phyloP scores from a whole-genome alignment of 2,329 filamentous ascomycete species.

The Trichoderma sp. region DNA sequence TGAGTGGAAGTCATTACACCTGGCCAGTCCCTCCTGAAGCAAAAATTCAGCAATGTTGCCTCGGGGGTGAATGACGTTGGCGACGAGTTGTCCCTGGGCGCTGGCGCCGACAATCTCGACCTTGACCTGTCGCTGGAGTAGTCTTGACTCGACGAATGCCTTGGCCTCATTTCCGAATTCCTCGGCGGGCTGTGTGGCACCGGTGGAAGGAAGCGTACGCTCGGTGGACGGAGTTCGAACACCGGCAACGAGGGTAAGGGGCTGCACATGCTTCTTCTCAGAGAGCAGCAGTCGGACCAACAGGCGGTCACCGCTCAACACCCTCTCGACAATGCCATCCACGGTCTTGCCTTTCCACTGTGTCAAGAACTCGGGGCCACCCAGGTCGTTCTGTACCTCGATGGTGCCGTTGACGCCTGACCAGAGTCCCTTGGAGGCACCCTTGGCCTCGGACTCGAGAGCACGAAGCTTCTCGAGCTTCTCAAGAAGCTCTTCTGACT shows the following conservation, averaged over 20 bases:
- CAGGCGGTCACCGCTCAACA: constrained; percentile 86
- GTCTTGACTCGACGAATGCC: constrained; percentile 77
- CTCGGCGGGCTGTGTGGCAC: constrained; percentile 79
- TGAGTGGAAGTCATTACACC: constrained; percentile 94
- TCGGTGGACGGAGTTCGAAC: constrained; percentile 88
- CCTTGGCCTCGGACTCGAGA: constrained; percentile 74
- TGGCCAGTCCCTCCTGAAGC: constrained; percentile 82
- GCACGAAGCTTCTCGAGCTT: constrained; percentile 75
- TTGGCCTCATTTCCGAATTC: constrained; percentile 87
- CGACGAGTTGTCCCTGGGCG: constrained; percentile 88
- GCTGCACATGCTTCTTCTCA: constrained; percentile 82
- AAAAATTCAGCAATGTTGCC: constrained; percentile 93
- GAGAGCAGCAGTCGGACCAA: constrained; percentile 78
- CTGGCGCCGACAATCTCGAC: constrained; percentile 82
- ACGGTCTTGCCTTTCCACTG: constrained; percentile 82
- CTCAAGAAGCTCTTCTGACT: constrained; percentile 69
- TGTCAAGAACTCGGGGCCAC: constrained; percentile 75
- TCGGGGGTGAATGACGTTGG: constrained; percentile 78
- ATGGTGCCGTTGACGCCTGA: constrained; percentile 63
- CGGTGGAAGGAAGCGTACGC: constrained; percentile 73
- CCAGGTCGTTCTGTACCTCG: constrained; percentile 77
- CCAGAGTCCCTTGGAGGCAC: constrained; percentile 80
- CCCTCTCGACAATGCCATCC: constrained; percentile 83
- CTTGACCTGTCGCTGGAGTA: constrained; percentile 83
- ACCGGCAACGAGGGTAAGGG: constrained; percentile 84